Evolutionary conservation across 495 filamentous ascomycete genomes (phyloP).

Genomic region (Bryoglossum gracile): DNA sequence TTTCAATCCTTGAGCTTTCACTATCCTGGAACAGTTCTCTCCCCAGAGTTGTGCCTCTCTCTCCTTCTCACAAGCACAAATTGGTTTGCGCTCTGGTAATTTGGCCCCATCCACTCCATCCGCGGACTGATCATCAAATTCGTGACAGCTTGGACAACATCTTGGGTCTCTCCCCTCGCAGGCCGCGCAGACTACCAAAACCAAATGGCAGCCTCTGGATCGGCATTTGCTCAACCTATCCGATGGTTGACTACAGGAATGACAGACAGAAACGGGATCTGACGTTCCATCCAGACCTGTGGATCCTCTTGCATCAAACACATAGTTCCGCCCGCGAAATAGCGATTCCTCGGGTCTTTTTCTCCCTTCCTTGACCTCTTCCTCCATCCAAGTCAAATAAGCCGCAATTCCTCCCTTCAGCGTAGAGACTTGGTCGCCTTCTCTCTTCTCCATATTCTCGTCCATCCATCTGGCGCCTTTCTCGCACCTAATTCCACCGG

Average conservation of each 20-base stretch:
- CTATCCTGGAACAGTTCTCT: too few species aligned
- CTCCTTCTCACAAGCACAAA: slow-evolving; percentile 23
- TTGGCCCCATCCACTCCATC: neutral
- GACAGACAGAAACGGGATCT: slow-evolving; percentile 22
- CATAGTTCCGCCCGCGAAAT: slow-evolving; percentile 24
- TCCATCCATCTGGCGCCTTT: slow-evolving; percentile 21
- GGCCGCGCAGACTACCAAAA: slow-evolving; percentile 20
- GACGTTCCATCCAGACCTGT: slow-evolving; percentile 4
- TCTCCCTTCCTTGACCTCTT: slow-evolving; percentile 17
- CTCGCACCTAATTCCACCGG: slow-evolving; percentile 25
- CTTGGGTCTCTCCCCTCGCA: slow-evolving; percentile 15
- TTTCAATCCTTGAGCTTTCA: neutral
- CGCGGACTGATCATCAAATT: slow-evolving; percentile 1
- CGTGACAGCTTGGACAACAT: slow-evolving; percentile 21
- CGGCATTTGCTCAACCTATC: slow-evolving; percentile 23
- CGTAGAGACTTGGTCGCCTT: slow-evolving; percentile 17
- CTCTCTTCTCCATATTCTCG: slow-evolving; percentile 13
- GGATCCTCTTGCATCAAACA: slow-evolving; percentile 25
- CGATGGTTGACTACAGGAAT: slow-evolving; percentile 9
- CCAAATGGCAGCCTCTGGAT: slow-evolving; percentile 21
- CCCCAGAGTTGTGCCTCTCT: slow-evolving; percentile 22
- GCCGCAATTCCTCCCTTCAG: slow-evolving; percentile 24
- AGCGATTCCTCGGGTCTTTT: slow-evolving; percentile 16
- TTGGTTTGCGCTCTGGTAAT: slow-evolving; percentile 9
- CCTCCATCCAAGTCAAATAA: slow-evolving; percentile 25